These are phyloP conservation scores for Russula virescens DNA, from an alignment of 768 basidiomycete genomes.

Conservation along the genomic window DNA sequence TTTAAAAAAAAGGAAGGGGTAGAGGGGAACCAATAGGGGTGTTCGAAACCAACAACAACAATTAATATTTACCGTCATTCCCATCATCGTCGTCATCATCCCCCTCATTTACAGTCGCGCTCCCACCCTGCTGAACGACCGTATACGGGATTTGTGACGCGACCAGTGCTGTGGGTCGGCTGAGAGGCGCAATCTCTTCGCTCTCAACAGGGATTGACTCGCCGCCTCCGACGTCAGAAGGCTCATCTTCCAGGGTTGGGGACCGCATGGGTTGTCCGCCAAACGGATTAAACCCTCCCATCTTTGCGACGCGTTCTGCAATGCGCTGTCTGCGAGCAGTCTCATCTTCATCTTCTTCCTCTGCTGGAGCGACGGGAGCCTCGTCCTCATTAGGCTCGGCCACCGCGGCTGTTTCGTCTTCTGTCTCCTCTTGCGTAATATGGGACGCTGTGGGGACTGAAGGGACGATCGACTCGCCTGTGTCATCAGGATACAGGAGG, in stretches of 20 bases:
- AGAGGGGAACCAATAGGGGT: constrained; percentile 25
- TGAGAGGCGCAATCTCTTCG: constrained; percentile 19
- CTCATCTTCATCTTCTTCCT: constrained; percentile 46
- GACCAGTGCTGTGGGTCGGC: constrained; percentile 21
- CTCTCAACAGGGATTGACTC: background rate
- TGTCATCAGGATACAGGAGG: background rate
- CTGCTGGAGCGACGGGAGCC: constrained; percentile 3
- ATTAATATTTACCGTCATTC: constrained; percentile 43
- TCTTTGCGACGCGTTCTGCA: constrained; percentile 53
- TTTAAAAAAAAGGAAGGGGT: constrained; percentile 1
- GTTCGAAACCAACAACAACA: constrained; percentile 24
- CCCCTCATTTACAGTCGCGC: constrained; percentile 20
- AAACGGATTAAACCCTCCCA: constrained; percentile 58
- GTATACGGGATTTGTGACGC: background rate
- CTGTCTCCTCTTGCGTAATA: background rate
- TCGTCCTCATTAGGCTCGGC: constrained; percentile 7
- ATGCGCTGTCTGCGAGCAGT: constrained; percentile 50
- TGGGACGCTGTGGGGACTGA: background rate
- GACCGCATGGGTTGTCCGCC: constrained; percentile 28
- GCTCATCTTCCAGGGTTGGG: constrained; percentile 24
- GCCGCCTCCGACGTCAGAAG: background rate
- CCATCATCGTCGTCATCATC: constrained; percentile 25
- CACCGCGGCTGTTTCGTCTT: background rate
- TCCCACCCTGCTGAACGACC: constrained; percentile 19
- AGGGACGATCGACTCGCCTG: background rate